phyloP scores from a whole-genome alignment of 1,139 yeast species.

The Citeromyces hawaiiensis region DNA sequence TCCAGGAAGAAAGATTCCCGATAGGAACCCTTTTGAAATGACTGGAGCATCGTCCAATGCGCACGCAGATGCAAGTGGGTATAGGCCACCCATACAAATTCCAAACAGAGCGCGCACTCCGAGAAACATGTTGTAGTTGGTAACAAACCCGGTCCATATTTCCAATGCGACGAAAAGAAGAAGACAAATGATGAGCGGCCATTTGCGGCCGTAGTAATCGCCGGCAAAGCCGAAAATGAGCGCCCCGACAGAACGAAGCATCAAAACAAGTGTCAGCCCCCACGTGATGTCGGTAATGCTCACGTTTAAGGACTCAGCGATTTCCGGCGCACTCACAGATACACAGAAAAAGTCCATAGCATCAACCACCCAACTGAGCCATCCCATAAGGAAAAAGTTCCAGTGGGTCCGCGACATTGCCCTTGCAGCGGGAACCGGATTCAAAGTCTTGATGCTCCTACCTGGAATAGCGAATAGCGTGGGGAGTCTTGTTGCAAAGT shows the following conservation, averaged over 20 bases:
- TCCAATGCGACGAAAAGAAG: slow-evolving; percentile 42
- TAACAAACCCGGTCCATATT: slow-evolving; percentile 61
- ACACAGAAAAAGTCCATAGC: slow-evolving; percentile 70
- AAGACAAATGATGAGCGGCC: slow-evolving; percentile 49
- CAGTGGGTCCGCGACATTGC: slow-evolving; percentile 36
- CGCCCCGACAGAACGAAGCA: slow-evolving; percentile 76
- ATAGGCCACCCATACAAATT: slow-evolving; percentile 58
- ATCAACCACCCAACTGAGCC: slow-evolving; percentile 69
- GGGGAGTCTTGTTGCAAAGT: slow-evolving; percentile 25
- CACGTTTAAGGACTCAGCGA: slow-evolving; percentile 39
- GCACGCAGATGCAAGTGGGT: slow-evolving; percentile 55
- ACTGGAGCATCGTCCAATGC: slow-evolving; percentile 59
- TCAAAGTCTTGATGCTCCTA: slow-evolving; percentile 20
- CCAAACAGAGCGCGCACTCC: slow-evolving; percentile 65
- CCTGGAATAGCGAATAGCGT: slow-evolving; percentile 24
- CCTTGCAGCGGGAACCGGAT: slow-evolving; percentile 40
- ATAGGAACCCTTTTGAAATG: slow-evolving; percentile 46
- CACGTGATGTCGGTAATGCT: slow-evolving; percentile 48
- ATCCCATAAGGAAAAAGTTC: slow-evolving; percentile 52
- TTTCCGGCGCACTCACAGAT: slow-evolving; percentile 40
- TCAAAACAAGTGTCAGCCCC: slow-evolving; percentile 71
- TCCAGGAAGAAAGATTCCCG: slow-evolving; percentile 62
- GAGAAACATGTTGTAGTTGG: slow-evolving; percentile 48
- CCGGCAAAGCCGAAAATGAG: slow-evolving; percentile 52
- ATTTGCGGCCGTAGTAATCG: slow-evolving; percentile 62